phyloP scores from a whole-genome alignment of 805 yeast species.

The Saccharomycopsis schoenii region DNA sequence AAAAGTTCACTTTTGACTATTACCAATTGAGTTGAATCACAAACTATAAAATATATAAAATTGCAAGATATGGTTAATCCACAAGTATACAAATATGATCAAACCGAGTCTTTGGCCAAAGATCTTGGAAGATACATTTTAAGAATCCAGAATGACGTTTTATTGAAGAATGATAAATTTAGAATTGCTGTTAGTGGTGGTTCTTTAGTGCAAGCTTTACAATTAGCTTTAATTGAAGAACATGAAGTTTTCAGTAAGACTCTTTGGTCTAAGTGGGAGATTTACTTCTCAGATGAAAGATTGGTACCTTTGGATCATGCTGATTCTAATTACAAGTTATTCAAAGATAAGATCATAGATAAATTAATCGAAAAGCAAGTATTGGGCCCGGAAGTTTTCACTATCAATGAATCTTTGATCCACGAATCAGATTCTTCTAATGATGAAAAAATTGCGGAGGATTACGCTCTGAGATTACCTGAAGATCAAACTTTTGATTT shows the following conservation, averaged over 20 bases:
- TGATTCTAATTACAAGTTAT: slow-evolving; percentile 80
- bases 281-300: slow-evolving; percentile 86
- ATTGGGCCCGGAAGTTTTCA: slow-evolving; percentile 62
- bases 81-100: slow-evolving; percentile 28
- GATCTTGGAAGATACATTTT: slow-evolving; percentile 58
- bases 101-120: slow-evolving; percentile 50
- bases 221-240: slow-evolving; percentile 57
- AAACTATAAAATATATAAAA: background rate
- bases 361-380: slow-evolving; percentile 25
- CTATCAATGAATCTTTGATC: slow-evolving; percentile 68
- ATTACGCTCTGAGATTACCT: slow-evolving; percentile 77
- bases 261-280: slow-evolving; percentile 67
- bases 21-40: background rate
- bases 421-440: slow-evolving; percentile 40
- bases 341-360: slow-evolving; percentile 56
- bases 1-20: background rate
- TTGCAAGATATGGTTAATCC: slow-evolving; percentile 6
- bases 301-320: slow-evolving; percentile 71
- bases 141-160: slow-evolving; percentile 49
- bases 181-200: slow-evolving; percentile 87
- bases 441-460: slow-evolving; percentile 84
- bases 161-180: slow-evolving; percentile 38
- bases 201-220: slow-evolving; percentile 47
- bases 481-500: slow-evolving; percentile 89
- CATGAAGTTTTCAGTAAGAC: slow-evolving; percentile 33